Evolutionary conservation across 805 yeast genomes (phyloP).

Genomic region (Saccharomycopsis malanga): DNA sequence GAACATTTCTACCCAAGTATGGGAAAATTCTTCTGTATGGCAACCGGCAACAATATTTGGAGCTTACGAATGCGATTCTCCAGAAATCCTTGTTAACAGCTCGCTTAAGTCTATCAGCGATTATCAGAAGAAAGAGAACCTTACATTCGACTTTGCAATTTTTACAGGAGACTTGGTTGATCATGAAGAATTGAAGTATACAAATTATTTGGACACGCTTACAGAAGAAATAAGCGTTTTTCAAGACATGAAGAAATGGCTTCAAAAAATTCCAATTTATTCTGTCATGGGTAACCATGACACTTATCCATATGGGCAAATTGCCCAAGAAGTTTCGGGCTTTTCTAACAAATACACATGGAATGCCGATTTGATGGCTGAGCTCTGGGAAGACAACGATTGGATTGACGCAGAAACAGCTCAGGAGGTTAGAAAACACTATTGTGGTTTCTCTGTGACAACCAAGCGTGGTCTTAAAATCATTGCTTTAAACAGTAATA

Average conservation of each 20-base stretch:
- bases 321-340: slow-evolving; percentile 47
- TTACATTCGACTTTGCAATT: slow-evolving; percentile 50
- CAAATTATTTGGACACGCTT: slow-evolving; percentile 37
- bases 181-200: slow-evolving; percentile 48
- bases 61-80: slow-evolving; percentile 57
- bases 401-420: slow-evolving; percentile 37
- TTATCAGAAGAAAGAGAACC: slow-evolving; percentile 28
- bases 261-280: slow-evolving; percentile 47
- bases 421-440: slow-evolving; percentile 38
- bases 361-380: slow-evolving; percentile 43
- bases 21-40: slow-evolving; percentile 29
- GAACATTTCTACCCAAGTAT: slow-evolving; percentile 16
- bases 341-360: slow-evolving; percentile 33
- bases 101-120: slow-evolving; percentile 41
- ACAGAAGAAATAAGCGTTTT: slow-evolving; percentile 47
- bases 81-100: slow-evolving; percentile 53
- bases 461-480: slow-evolving; percentile 50
- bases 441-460: slow-evolving; percentile 53
- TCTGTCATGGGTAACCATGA: slow-evolving; percentile 68
- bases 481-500: slow-evolving; percentile 58
- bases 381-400: slow-evolving; percentile 39
- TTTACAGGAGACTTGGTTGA: slow-evolving; percentile 75
- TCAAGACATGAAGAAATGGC: slow-evolving; percentile 45
- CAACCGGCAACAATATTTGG: slow-evolving; percentile 58
- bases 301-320: slow-evolving; percentile 63